phyloP scores from a whole-genome alignment of 2,329 filamentous ascomycete genomes.

The Purpureocillium lavendulum region DNA sequence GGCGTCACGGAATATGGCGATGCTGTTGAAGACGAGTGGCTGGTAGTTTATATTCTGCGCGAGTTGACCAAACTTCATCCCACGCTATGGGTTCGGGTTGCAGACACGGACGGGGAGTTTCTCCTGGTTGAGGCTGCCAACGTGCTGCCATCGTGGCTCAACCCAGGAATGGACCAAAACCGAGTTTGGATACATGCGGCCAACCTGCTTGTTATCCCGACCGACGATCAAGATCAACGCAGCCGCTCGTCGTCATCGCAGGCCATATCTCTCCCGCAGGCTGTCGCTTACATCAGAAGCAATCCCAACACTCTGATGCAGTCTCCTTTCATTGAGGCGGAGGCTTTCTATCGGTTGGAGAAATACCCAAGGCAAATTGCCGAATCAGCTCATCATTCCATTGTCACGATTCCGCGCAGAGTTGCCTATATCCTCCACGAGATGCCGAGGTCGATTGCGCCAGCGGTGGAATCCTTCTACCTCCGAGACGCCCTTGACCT shows the following conservation, averaged over 20 bases:
- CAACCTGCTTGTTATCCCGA: slow-evolving; percentile 64
- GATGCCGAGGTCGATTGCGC: slow-evolving; percentile 67
- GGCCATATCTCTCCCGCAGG: slow-evolving; percentile 54
- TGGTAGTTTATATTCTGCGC: slow-evolving; percentile 81
- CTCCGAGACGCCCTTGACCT: slow-evolving; percentile 74
- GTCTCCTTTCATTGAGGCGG: slow-evolving; percentile 68
- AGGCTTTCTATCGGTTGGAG: slow-evolving; percentile 81
- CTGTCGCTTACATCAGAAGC: slow-evolving; percentile 50
- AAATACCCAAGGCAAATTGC: slow-evolving; percentile 74
- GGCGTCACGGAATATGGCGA: slow-evolving; percentile 85
- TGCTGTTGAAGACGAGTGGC: slow-evolving; percentile 94
- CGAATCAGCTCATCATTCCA: slow-evolving; percentile 67
- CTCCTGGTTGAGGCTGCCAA: slow-evolving; percentile 89
- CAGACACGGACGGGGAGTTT: slow-evolving; percentile 90
- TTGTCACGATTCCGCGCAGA: slow-evolving; percentile 69
- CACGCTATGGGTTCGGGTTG: slow-evolving; percentile 72
- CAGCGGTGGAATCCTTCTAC: slow-evolving; percentile 87
- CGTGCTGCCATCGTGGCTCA: slow-evolving; percentile 80
- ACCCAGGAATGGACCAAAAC: slow-evolving; percentile 80
- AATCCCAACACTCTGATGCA: slow-evolving; percentile 54
- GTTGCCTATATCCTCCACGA: slow-evolving; percentile 71
- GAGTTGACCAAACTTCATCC: slow-evolving; percentile 68
- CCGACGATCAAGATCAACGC: slow-evolving; percentile 21
- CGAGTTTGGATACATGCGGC: slow-evolving; percentile 83
- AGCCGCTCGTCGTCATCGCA: slow-evolving; percentile 13